Base-by-base conservation (phyloP, 306 rosid genomes). In the Rosa persica region DNA sequence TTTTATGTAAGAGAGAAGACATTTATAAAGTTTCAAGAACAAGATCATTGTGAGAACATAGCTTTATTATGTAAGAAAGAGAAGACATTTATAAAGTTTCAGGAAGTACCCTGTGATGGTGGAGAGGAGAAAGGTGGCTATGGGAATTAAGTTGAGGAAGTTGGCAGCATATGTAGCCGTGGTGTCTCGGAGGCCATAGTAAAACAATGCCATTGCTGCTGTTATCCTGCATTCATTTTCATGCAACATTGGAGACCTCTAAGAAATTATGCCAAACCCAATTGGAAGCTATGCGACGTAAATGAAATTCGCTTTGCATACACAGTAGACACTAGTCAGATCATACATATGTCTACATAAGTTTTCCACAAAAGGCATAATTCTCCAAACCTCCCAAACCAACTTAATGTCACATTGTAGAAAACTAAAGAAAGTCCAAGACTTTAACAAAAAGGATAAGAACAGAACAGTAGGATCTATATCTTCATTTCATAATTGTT, bases 161-260 rank as follows among this genome's bases (percentile, higher is more conserved):
- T 86, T 89, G 22, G 77, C 66, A 15, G 94, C 81, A 73, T 91
- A 91, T 8, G 98, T 83, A 27, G 96, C 93, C 2, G 93, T 48
- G 16, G 94, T 93, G 78, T 89, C 92, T 73, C 90, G 70, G 9
- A 93, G 84, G 12, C 98, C 98, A 79, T 83, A 87, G 57, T 87
- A 91, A 68, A 62, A 87, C 57, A 91, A 5, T 78, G 90, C 89
- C 85, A 80, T 64, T 20, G 92, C 86, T 64, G 80, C 9, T 20
- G 86, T 86, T 79, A 89, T 82, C 83, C 98, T 91, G 87, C 34
- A 81, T 7, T 57, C 12, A 65, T 65, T 1, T 62, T 36, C 10
- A 62, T 30, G 4, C 8, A 62, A 13, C 68, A 62, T 61, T 61
- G 20, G 1, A 30, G 8, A 15, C 10, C 11, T 30, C 38, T 34